These are phyloP conservation scores for Fusarium aywerte DNA, from an alignment of 2,329 filamentous ascomycete species.

Conservation along the genomic window DNA sequence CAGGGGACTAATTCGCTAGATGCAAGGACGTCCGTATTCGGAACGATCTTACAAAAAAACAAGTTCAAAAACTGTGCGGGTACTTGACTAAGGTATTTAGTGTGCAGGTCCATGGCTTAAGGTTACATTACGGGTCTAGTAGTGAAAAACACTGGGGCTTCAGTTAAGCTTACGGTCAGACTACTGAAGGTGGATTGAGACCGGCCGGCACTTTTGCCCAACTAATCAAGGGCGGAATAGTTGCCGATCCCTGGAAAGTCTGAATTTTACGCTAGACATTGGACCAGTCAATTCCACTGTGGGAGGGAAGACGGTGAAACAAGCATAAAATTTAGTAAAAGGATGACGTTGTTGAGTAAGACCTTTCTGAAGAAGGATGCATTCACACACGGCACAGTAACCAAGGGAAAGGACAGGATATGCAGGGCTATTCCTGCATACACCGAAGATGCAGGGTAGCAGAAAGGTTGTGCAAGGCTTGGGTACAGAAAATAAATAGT, in stretches of 20 bases:
- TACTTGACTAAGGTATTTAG: not conserved
- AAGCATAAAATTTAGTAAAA: slow-evolving; percentile 3
- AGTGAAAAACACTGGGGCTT: not conserved
- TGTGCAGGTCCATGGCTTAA: not conserved
- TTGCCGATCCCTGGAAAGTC: not conserved
- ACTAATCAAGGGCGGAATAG: not conserved
- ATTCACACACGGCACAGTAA: not conserved
- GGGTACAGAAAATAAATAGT: too few species aligned
- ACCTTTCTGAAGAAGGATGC: not conserved
- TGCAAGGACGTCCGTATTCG: not conserved
- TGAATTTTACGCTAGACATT: not conserved
- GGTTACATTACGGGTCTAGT: not conserved
- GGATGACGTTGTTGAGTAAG: not conserved
- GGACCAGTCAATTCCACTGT: not conserved
- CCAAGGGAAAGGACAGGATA: not conserved
- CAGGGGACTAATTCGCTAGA: not conserved
- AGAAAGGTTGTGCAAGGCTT: too few species aligned
- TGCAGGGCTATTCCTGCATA: not conserved
- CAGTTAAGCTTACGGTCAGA: not conserved
- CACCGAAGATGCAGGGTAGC: not conserved
- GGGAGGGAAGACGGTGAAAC: not conserved
- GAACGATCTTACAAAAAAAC: not conserved
- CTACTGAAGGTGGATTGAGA: not conserved
- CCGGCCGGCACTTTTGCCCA: not conserved
- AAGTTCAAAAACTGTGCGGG: not conserved